Conservation (phyloP, 306 rosid species). For the Fragaria iinumae region DNA sequence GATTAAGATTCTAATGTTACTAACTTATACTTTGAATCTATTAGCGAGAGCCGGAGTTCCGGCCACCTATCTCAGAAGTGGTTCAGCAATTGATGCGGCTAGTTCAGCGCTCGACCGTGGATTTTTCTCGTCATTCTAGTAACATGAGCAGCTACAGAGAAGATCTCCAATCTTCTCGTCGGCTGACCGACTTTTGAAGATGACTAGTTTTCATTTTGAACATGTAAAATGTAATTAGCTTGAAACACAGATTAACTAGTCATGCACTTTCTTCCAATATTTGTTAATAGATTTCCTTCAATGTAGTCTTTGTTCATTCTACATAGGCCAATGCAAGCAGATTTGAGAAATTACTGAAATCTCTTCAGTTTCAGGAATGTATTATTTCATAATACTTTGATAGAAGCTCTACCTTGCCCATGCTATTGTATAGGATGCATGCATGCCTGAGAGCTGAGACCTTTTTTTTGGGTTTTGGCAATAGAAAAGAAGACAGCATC, state of each 20-base stretch:
- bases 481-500: too few relatives aligned
- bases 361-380: neutral
- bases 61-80: slow-evolving; percentile 78
- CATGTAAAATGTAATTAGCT: slow-evolving; percentile 4
- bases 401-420: neutral
- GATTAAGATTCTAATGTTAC: neutral
- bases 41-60: slow-evolving; percentile 68
- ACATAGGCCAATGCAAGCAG: neutral
- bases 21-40: neutral
- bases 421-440: too few relatives aligned
- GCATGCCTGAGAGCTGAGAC: too few relatives aligned
- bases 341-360: neutral
- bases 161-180: slow-evolving; percentile 44
- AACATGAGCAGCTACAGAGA: slow-evolving; percentile 31
- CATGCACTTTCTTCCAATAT: neutral
- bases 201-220: slow-evolving; percentile 30
- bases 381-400: neutral
- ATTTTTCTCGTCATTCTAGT: slow-evolving; percentile 38
- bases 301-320: neutral
- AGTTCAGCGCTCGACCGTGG: slow-evolving; percentile 59
- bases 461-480: too few relatives aligned
- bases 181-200: slow-evolving; percentile 34
- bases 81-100: slow-evolving; percentile 65
- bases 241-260: slow-evolving; percentile 7
- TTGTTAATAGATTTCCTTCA: neutral